Conservation (phyloP, 257 asterid species). For the Hygrophila difformis region DNA sequence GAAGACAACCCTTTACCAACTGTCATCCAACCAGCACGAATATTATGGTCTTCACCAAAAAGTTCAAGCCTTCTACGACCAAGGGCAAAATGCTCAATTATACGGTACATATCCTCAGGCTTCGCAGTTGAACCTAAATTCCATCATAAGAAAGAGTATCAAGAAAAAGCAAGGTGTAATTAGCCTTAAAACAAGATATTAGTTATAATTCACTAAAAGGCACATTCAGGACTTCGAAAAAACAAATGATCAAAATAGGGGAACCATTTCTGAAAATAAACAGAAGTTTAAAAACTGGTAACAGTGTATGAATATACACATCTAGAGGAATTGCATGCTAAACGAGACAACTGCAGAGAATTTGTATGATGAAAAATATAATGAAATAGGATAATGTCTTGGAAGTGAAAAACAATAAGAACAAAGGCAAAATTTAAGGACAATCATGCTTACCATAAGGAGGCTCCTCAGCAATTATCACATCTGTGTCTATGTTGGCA, state of each 20-base stretch:
- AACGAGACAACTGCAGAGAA: not conserved
- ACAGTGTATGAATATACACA: not conserved
- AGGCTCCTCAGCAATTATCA: constrained; percentile 97
- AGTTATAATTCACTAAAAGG: not conserved
- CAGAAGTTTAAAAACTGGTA: not conserved
- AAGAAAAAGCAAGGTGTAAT: not conserved
- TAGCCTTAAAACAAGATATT: constrained; percentile 4
- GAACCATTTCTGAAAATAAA: constrained; percentile 12
- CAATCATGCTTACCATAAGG: constrained; percentile 63
- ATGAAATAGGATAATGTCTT: constrained; percentile 6
- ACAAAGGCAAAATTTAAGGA: not conserved
- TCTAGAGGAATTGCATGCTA: constrained; percentile 3
- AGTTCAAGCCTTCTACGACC: constrained; percentile 99
- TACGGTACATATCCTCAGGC: constrained; percentile 98
- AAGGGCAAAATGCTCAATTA: constrained; percentile 95
- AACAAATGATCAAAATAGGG: not conserved
- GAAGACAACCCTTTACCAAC: constrained; percentile 90
- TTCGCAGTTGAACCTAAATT: constrained; percentile 83
- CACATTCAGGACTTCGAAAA: not conserved
- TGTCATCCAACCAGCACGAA: constrained; percentile 98
- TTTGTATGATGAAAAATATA: no score
- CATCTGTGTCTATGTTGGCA: constrained; percentile 99
- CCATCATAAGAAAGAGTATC: constrained; percentile 14
- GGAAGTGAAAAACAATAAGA: constrained; percentile 7
- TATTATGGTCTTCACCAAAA: constrained; percentile 97